Conservation (phyloP, 2,329 filamentous ascomycete species). For the Periglandula ipomoeae region DNA sequence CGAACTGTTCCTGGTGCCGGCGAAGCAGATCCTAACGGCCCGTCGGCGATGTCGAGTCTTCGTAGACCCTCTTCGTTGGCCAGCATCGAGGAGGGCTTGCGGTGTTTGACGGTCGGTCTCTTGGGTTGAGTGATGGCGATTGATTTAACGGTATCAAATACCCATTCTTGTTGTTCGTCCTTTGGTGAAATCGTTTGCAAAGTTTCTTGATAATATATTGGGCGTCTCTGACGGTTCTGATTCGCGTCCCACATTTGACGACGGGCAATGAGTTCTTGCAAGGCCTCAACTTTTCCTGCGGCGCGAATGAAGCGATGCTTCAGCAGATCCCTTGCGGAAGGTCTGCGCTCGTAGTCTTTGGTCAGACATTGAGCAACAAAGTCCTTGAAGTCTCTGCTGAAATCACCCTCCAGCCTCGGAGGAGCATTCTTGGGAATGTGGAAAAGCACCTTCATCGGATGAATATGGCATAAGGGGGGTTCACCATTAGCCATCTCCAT, state of each 20-base stretch:
- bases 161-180: slow-evolving; percentile 76
- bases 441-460: slow-evolving; percentile 91
- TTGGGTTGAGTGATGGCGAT: slow-evolving; percentile 38
- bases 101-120: slow-evolving; percentile 40
- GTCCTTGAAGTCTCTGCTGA: slow-evolving; percentile 86
- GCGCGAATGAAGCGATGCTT: slow-evolving; percentile 81
- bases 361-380: slow-evolving; percentile 85
- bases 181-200: slow-evolving; percentile 60
- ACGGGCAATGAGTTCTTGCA: slow-evolving; percentile 80
- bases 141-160: slow-evolving; percentile 89
- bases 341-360: slow-evolving; percentile 80
- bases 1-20: slow-evolving; percentile 47
- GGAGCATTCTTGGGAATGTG: slow-evolving; percentile 83
- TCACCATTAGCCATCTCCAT: slow-evolving; percentile 85
- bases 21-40: slow-evolving; percentile 47
- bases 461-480: slow-evolving; percentile 75
- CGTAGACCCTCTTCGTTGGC: slow-evolving; percentile 52
- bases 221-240: slow-evolving; percentile 57
- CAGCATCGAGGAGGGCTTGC: slow-evolving; percentile 49
- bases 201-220: slow-evolving; percentile 90
- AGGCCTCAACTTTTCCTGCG: slow-evolving; percentile 77
- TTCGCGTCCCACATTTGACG: slow-evolving; percentile 75
- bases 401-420: slow-evolving; percentile 75
- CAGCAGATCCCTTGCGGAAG: slow-evolving; percentile 77
- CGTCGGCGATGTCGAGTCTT: slow-evolving; percentile 52